These are phyloP conservation scores for Pichia sp. DNA, from an alignment of 1,139 yeast genomes.

Conservation along the genomic window DNA sequence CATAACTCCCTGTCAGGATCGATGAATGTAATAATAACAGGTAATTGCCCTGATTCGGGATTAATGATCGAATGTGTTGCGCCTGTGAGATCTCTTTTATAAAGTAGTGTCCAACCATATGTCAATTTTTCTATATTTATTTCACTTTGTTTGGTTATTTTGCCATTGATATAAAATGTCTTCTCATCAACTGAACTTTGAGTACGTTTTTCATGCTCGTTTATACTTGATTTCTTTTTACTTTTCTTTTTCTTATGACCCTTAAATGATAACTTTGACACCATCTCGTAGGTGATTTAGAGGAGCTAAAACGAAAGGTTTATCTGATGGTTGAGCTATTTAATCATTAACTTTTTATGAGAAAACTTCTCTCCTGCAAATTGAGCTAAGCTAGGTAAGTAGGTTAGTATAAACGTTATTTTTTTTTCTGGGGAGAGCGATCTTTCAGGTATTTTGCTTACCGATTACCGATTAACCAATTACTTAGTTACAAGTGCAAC, in stretches of 20 bases:
- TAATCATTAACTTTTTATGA: too few relatives aligned
- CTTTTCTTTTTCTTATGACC: constrained; percentile 33
- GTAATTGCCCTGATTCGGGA: constrained; percentile 5
- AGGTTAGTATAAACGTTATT: too few relatives aligned
- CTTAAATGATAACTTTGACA: constrained; percentile 37
- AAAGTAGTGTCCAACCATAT: constrained; percentile 13
- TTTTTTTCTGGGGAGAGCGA: too few relatives aligned
- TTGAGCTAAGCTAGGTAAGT: too few relatives aligned
- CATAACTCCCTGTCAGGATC: constrained; percentile 1
- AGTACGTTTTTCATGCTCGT: constrained; percentile 32
- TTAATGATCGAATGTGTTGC: constrained; percentile 4
- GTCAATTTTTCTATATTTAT: constrained; percentile 1
- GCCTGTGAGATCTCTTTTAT: constrained; percentile 1
- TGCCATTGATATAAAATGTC: constrained; percentile 12
- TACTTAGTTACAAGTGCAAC: too few relatives aligned
- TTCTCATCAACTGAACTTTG: constrained; percentile 21
- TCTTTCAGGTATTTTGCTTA: too few relatives aligned
- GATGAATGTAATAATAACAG: constrained; percentile 7
- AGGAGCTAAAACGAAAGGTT: too few relatives aligned
- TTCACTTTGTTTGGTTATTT: neutral
- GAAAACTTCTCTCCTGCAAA: too few relatives aligned
- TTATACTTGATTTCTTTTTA: constrained; percentile 8
- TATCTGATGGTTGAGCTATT: too few relatives aligned
- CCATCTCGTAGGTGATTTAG: constrained; percentile 28
- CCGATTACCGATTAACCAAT: too few relatives aligned